phyloP scores from a whole-genome alignment of 2,329 filamentous ascomycete genomes.

The Trichoderma hamatum region DNA sequence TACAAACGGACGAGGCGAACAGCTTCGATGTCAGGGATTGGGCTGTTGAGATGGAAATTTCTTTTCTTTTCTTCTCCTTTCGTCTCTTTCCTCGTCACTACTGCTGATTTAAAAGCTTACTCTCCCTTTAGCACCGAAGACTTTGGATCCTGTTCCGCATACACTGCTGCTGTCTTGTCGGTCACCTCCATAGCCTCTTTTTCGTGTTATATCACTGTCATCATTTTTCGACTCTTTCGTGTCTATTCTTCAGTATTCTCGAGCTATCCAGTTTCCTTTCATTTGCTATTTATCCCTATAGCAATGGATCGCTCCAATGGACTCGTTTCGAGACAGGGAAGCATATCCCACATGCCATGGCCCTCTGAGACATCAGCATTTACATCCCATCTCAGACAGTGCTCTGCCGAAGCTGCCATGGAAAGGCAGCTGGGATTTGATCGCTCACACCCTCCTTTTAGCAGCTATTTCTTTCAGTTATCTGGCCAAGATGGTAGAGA shows the following conservation, averaged over 20 bases:
- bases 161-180: neutral
- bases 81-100: neutral
- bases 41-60: neutral
- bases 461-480: neutral
- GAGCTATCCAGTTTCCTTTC: neutral
- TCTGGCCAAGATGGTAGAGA: neutral
- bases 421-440: constrained; percentile 9
- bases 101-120: neutral
- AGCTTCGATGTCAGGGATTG: neutral
- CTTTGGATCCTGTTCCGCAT: neutral
- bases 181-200: neutral
- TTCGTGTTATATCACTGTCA: neutral
- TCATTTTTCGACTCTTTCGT: neutral
- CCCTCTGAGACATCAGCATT: neutral
- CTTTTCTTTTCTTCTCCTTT: neutral
- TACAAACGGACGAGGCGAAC: constrained; percentile 23
- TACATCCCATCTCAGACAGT: constrained; percentile 19
- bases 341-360: constrained; percentile 19
- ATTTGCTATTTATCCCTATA: neutral
- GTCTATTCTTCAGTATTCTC: neutral
- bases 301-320: constrained; percentile 24
- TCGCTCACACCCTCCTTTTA: neutral
- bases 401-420: constrained; percentile 18
- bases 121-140: neutral
- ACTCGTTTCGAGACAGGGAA: constrained; percentile 15